Percentiles rank a stretch among this genome's conserved stretches.
phyloP scores from a whole-genome alignment of 176 grass and related monocot species.

The Musa acuminata region DNA sequence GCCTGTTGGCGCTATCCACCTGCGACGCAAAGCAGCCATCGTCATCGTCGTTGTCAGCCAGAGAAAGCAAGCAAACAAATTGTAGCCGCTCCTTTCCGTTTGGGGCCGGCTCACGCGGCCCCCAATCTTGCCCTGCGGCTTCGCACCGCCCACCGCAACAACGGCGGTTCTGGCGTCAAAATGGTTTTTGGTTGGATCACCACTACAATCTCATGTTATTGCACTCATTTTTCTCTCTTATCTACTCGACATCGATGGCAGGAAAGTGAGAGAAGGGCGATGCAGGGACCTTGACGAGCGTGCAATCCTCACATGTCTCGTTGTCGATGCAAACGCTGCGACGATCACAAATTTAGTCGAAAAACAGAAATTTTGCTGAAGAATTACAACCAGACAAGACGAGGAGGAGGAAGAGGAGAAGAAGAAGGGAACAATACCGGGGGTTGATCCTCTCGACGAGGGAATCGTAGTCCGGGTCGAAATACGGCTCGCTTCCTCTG shows the following conservation, averaged over 20 bases:
- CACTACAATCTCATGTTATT: not conserved
- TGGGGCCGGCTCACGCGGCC: not conserved
- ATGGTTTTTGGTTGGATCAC: no score
- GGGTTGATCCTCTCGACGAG: slow-evolving; percentile 39
- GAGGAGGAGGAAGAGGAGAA: not conserved
- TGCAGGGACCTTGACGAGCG: slow-evolving; percentile 39
- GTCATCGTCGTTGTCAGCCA: no score
- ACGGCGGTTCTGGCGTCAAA: not conserved
- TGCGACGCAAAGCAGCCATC: slow-evolving; percentile 3
- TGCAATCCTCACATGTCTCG: slow-evolving; percentile 58
- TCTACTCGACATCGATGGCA: not conserved
- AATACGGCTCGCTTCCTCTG: slow-evolving; percentile 35
- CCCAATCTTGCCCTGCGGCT: not conserved
- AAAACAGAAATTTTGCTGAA: not conserved
- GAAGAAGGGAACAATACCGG: slow-evolving; percentile 18
- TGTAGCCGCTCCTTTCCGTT: not conserved
- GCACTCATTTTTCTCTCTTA: not conserved
- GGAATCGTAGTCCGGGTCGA: slow-evolving; percentile 70
- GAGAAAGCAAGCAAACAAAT: not conserved
- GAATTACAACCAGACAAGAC: not conserved
- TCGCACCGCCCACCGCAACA: not conserved
- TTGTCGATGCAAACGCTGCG: slow-evolving; percentile 68
- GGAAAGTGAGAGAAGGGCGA: no score
- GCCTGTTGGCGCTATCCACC: slow-evolving; percentile 68
- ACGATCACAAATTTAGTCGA: not conserved